Base-by-base conservation (phyloP, 164 flowering plant species). In the Hamamelis virginiana region DNA sequence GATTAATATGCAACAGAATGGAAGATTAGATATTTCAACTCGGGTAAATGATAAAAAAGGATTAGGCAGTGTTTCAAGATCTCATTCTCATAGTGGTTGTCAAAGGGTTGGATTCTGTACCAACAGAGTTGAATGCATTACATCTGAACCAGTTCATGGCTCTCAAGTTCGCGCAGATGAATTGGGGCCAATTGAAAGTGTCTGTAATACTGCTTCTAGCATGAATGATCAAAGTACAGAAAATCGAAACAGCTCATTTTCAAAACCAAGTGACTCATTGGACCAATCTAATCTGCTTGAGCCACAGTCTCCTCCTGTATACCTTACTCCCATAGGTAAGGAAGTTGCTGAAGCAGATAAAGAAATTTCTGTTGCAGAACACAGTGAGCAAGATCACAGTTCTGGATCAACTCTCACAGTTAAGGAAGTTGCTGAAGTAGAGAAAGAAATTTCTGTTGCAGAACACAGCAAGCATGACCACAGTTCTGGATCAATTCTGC, bases 381-480 rank as follows among this genome's bases (percentile, higher is more conserved):
- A 9, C 65, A 57, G 75, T 57, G 76, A 67, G 68, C 80, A 76
- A 65, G 83, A 73, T 61, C 62, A 57, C 43, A 62, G 38, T 75
- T 75, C 77, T 73, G 75, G 80, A 58, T 73, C 82, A 21, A 16
- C 64, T 53, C n/a, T 66, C n/a, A n/a, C n/a, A n/a, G n/a, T n/a
- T n/a, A n/a, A n/a, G n/a, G n/a, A n/a, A n/a, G n/a, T n/a, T 69
- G 19, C 65, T 59, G 73, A 64, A 66, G 55, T 15, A 48, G 80
- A 74, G 15, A 75, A 67, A 55, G 82, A 69, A 58, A 47, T 23
- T 73, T 47, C 76, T 64, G 27, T 44, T 68, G 58, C 69, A 9
- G 79, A 77, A 41, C 28, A 9, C 65, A 57, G 75, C 60, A 78
- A 67, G 68, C 80, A 76, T 63, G 83, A 73, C 64, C 62, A 57